A percentile compares a stretch with the other conserved stretches of the same genome.
Conservation (phyloP, 495 filamentous ascomycete species). For the Talaromyces ruber region DNA sequence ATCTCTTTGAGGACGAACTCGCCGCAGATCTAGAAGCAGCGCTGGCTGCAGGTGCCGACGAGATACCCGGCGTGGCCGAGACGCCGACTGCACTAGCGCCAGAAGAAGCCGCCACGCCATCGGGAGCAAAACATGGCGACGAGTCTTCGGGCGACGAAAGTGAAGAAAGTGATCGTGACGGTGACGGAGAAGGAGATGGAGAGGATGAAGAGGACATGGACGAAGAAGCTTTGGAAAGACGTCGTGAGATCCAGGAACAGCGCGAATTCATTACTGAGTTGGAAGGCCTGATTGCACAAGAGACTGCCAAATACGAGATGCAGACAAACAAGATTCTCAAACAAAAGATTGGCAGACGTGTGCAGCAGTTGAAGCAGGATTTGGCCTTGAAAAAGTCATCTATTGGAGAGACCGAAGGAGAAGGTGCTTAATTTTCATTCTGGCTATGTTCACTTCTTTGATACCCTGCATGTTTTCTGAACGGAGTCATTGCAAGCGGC, state of each 20-base stretch:
- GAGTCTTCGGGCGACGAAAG: slow-evolving; percentile 39
- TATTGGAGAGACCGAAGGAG: slow-evolving; percentile 31
- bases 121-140: slow-evolving; percentile 12
- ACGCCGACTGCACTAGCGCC: slow-evolving; percentile 21
- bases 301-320: slow-evolving; percentile 34
- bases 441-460: slow-evolving; percentile 1
- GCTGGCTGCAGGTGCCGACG: slow-evolving; percentile 42
- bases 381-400: slow-evolving; percentile 41
- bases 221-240: slow-evolving; percentile 40
- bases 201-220: slow-evolving; percentile 54
- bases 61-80: slow-evolving; percentile 19
- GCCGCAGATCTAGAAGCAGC: slow-evolving; percentile 47
- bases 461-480: slow-evolving; percentile 6
- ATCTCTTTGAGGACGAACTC: slow-evolving; percentile 47
- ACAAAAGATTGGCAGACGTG: slow-evolving; percentile 39
- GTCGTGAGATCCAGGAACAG: slow-evolving; percentile 39
- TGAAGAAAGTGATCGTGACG: slow-evolving; percentile 52
- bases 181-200: slow-evolving; percentile 32
- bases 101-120: slow-evolving; percentile 8
- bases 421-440: slow-evolving; percentile 15
- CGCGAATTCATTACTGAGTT: slow-evolving; percentile 42
- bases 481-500: neutral
- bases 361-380: slow-evolving; percentile 39
- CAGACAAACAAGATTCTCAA: slow-evolving; percentile 38
- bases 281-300: slow-evolving; percentile 34